A percentile compares a stretch with the other conserved stretches of the same genome.
Evolutionary conservation across 257 asterid genomes (phyloP).

Genomic region (Prunella vulgaris): DNA sequence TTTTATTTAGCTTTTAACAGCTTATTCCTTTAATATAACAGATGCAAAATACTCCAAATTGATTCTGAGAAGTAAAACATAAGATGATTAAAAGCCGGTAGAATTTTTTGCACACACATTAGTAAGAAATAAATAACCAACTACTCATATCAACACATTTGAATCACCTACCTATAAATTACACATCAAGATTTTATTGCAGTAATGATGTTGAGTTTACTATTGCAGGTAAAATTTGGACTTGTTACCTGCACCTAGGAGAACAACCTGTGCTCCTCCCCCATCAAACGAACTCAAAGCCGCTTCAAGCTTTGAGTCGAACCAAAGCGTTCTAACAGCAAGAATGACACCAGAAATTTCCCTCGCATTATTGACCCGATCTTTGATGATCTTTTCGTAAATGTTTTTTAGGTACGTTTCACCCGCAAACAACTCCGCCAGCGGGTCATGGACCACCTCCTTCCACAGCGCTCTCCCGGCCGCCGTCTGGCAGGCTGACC

Average conservation of each 20-base stretch:
- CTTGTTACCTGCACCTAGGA: slow-evolving; percentile 88
- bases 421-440: slow-evolving; percentile 88
- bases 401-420: slow-evolving; percentile 60
- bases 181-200: not conserved
- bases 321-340: slow-evolving; percentile 93
- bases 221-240: not conserved
- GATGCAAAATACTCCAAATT: no score
- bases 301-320: slow-evolving; percentile 76
- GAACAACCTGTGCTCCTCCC: slow-evolving; percentile 83
- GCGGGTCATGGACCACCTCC: slow-evolving; percentile 62
- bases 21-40: no score
- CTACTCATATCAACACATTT: not conserved
- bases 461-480: slow-evolving; percentile 95
- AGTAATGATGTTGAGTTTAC: not conserved
- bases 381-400: slow-evolving; percentile 86
- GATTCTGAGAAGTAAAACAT: no score
- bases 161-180: not conserved
- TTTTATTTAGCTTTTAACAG: no score
- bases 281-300: slow-evolving; percentile 60
- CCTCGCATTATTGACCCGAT: slow-evolving; percentile 64
- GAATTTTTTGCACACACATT: no score
- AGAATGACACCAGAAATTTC: slow-evolving; percentile 88
- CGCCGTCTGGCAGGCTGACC: slow-evolving; percentile 92
- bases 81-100: no score
- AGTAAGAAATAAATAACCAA: not conserved